Evolutionary conservation across 805 yeast species (phyloP).

Genomic region (Kregervanrija delftensis): DNA sequence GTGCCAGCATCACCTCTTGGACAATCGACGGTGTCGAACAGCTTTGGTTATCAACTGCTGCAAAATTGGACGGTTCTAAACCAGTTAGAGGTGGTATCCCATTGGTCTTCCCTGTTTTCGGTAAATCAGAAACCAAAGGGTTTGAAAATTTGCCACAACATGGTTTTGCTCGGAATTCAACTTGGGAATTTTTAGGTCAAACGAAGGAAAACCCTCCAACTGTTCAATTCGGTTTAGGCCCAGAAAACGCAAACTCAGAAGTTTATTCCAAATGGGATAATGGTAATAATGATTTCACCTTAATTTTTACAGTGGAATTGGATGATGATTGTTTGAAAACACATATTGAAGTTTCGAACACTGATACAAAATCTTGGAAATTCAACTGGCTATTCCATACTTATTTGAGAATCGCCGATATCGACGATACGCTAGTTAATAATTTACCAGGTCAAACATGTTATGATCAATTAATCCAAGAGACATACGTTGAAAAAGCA

Average conservation of each 20-base stretch:
- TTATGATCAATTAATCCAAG: constrained; percentile 67
- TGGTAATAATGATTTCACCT: constrained; percentile 62
- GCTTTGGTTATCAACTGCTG: constrained; percentile 73
- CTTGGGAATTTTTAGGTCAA: constrained; percentile 94
- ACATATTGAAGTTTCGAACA: constrained; percentile 67
- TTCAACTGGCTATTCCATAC: constrained; percentile 97
- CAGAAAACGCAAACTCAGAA: constrained; percentile 68
- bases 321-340: constrained; percentile 55
- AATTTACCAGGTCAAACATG: constrained; percentile 70
- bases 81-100: constrained; percentile 99
- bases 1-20: constrained; percentile 91
- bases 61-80: constrained; percentile 82
- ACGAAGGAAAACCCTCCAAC: constrained; percentile 63
- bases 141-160: constrained; percentile 81
- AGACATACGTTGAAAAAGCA: constrained; percentile 59
- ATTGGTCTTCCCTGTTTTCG: constrained; percentile 89
- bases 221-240: constrained; percentile 85
- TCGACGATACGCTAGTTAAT: constrained; percentile 68
- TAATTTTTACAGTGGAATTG: constrained; percentile 63
- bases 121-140: constrained; percentile 56
- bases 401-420: constrained; percentile 68
- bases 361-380: constrained; percentile 58
- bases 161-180: constrained; percentile 87
- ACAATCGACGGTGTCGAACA: constrained; percentile 63
- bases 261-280: constrained; percentile 49